These are phyloP conservation scores for Periconia digitata DNA, from an alignment of 2,329 filamentous ascomycete species.

Conservation along the genomic window DNA sequence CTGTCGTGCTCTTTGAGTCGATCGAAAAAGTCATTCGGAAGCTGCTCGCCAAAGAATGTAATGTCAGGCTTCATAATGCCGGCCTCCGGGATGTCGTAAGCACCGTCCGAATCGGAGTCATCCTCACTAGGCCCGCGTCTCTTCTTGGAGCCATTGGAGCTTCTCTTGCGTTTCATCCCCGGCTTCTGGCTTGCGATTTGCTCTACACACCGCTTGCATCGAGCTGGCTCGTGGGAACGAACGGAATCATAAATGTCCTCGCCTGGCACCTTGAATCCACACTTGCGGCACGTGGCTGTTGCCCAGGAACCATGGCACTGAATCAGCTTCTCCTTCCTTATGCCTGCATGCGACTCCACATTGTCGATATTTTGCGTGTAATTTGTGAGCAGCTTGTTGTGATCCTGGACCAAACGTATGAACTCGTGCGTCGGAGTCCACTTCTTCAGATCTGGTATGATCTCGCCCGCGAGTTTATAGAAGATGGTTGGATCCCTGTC, in stretches of 20 bases:
- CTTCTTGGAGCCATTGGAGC: conserved; percentile 49
- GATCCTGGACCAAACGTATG: conserved; percentile 83
- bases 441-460: conserved; percentile 75
- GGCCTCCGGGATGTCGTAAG: conserved; percentile 66
- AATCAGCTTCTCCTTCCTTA: conserved; percentile 77
- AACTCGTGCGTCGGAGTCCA: conserved; percentile 94
- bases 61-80: conserved; percentile 97
- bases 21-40: conserved; percentile 80
- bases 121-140: conserved; percentile 56
- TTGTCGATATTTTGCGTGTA: conserved; percentile 99
- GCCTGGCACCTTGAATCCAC: conserved; percentile 71
- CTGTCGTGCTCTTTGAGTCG: conserved; percentile 81
- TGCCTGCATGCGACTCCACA: conserved; percentile 83
- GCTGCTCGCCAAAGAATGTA: conserved; percentile 92
- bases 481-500: conserved; percentile 83
- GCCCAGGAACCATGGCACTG: conserved; percentile 98
- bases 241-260: conserved; percentile 80
- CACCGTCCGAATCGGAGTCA: conserved; percentile 59
- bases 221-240: conserved; percentile 71
- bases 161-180: conserved; percentile 56
- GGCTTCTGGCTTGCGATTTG: conserved; percentile 53
- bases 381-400: conserved; percentile 88
- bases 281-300: conserved; percentile 85
- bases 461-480: conserved; percentile 88
- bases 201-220: conserved; percentile 71